Evolutionary conservation across 1,139 yeast species (phyloP).

Genomic region (Taphrina pruni): DNA sequence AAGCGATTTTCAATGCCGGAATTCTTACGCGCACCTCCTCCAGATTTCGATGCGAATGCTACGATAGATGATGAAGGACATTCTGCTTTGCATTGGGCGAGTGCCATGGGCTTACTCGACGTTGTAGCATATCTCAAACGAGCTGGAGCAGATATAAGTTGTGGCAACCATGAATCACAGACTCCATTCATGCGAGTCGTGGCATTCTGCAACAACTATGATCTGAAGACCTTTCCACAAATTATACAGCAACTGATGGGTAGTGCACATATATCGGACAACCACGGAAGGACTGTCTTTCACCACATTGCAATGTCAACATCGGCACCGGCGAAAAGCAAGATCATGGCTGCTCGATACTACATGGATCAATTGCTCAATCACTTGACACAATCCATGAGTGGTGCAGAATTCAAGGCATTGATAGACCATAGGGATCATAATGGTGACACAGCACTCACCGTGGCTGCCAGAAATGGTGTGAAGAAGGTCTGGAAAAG

Average conservation of each 20-base stretch:
- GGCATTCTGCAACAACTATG: slow-evolving; percentile 84
- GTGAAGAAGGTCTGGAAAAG: slow-evolving; percentile 78
- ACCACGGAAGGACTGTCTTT: slow-evolving; percentile 79
- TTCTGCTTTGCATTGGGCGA: slow-evolving; percentile 94
- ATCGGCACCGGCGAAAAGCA: slow-evolving; percentile 70
- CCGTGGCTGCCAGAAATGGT: slow-evolving; percentile 84
- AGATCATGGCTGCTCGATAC: slow-evolving; percentile 77
- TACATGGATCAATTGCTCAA: slow-evolving; percentile 78
- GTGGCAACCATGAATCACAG: slow-evolving; percentile 88
- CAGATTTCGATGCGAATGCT: slow-evolving; percentile 73
- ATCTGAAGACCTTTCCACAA: slow-evolving; percentile 72
- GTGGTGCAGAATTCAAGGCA: slow-evolving; percentile 70
- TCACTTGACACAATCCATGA: slow-evolving; percentile 71
- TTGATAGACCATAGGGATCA: slow-evolving; percentile 80
- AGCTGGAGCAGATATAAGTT: slow-evolving; percentile 69
- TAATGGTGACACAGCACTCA: slow-evolving; percentile 83
- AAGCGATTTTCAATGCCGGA: slow-evolving; percentile 77
- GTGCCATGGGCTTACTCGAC: slow-evolving; percentile 80
- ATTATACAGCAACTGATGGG: slow-evolving; percentile 77
- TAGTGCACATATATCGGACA: slow-evolving; percentile 74
- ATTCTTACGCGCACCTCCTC: slow-evolving; percentile 74
- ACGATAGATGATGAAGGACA: slow-evolving; percentile 93
- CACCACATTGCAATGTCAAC: slow-evolving; percentile 88
- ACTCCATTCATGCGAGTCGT: slow-evolving; percentile 88
- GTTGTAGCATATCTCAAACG: slow-evolving; percentile 74